Evolutionary conservation across 768 basidiomycete species (phyloP), one percentile per base, ranked within the genome.

Genomic region (Lentinus brumalis): DNA sequence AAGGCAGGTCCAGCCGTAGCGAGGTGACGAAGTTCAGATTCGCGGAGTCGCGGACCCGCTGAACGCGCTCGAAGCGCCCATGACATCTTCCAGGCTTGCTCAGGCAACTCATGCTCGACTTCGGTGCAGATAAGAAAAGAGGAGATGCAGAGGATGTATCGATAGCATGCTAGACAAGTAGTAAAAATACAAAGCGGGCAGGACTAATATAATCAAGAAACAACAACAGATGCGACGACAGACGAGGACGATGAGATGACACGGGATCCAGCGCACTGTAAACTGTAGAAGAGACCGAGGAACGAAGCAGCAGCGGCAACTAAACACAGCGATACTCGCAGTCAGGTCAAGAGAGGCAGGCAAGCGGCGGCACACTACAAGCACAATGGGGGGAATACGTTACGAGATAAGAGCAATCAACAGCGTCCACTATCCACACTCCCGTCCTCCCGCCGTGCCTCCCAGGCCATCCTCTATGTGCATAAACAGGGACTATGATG

Each of bases 171-270:
- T 49, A 61, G 61, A 65, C 62, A 53, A 60, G 65, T 71, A 60
- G 65, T 71, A 71, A 62, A 69, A 69, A 71, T 71, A 71, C 70
- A 71, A 44, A 71, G 70, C 67, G 61, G 59, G 66, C 60, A 56
- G 54, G 64, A 60, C 56, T 52, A 63, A 63, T 59, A 58, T 68
- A 71, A 68, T 62, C 67, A 71, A 71, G 63, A 70, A 65, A 67
- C 62, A 67, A 67, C 66, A 71, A 67, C 68, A 69, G 65, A 71
- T 67, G 67, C 68, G 63, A 69, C 68, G 64, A 70, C 62, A 61
- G 40, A 56, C 50, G 35, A 35, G 60, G 55, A 32, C 46, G 59
- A 59, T 47, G 58, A 53, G 55, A 42, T 51, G 57, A 42, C 45
- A 44, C 44, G 32, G 56, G 42, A 54, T 60, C 59, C 59, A 52